A percentile compares a stretch with the other conserved stretches of the same genome.
Conservation (phyloP, 1,284 basidiomycete genomes). For the Rhodotorula sp. region DNA sequence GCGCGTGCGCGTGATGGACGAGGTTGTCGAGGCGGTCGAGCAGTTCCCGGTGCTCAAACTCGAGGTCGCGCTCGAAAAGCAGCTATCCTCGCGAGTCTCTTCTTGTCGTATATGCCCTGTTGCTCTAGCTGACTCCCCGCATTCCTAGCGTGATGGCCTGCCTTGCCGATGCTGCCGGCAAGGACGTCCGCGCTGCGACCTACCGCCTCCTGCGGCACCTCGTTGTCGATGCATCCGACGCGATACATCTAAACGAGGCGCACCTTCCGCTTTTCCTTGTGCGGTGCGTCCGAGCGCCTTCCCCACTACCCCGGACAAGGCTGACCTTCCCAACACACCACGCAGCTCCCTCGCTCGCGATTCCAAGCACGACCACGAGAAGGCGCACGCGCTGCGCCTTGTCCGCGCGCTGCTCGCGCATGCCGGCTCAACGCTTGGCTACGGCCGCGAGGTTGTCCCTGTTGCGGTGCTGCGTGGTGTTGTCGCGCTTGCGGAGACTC, state of each 20-base stretch:
- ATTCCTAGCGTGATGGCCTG: conserved; percentile 67
- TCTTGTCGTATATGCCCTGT: too few relatives aligned
- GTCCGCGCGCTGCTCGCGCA: conserved; percentile 59
- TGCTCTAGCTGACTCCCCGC: not conserved
- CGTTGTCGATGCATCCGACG: conserved; percentile 69
- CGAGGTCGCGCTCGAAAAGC: conserved; percentile 20
- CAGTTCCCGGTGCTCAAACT: conserved; percentile 9
- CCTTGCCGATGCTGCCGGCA: conserved; percentile 72
- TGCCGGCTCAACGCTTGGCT: conserved; percentile 47
- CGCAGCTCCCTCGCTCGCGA: conserved; percentile 79
- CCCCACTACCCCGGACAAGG: not conserved
- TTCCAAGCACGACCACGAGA: conserved; percentile 77
- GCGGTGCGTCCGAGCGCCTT: conserved; percentile 58
- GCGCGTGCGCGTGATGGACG: conserved; percentile 36
- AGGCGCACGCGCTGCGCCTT: conserved; percentile 91
- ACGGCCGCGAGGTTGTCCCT: conserved; percentile 51
- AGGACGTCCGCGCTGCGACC: conserved; percentile 74
- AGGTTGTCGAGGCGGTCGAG: conserved; percentile 27
- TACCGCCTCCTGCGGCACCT: conserved; percentile 84
- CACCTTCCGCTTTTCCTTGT: conserved; percentile 87
- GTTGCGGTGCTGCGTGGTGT: conserved; percentile 81
- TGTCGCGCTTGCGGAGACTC: conserved; percentile 88
- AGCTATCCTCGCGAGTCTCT: conserved; percentile 14
- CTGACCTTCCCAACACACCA: not conserved
- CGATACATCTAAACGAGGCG: conserved; percentile 56